Conservation (phyloP, 768 basidiomycete genomes). For the Tylopilus rubrobrunneus region DNA sequence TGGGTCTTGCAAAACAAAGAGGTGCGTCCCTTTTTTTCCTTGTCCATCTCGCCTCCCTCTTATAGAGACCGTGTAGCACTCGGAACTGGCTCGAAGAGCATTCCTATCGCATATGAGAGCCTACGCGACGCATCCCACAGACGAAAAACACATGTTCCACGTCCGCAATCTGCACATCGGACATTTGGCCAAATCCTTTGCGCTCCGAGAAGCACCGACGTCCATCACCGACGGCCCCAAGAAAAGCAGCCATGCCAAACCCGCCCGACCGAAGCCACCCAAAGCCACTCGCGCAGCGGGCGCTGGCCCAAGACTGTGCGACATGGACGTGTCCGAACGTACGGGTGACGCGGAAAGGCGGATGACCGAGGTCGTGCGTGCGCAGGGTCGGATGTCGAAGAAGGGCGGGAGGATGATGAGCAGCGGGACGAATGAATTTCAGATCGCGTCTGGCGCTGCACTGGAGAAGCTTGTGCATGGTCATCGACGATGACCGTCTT, state of each 20-base stretch:
- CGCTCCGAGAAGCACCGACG: slow-evolving; percentile 78
- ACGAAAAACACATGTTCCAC: slow-evolving; percentile 97
- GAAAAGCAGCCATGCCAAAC: slow-evolving; percentile 8
- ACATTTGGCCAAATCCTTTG: slow-evolving; percentile 90
- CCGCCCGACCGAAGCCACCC: neutral
- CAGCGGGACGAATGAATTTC: slow-evolving; percentile 71
- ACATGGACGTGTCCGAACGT: slow-evolving; percentile 37
- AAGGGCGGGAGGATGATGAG: slow-evolving; percentile 73
- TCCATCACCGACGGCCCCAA: slow-evolving; percentile 28
- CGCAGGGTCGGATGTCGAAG: slow-evolving; percentile 77
- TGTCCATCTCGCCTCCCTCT: neutral
- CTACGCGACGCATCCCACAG: slow-evolving; percentile 93
- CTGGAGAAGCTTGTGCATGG: slow-evolving; percentile 54
- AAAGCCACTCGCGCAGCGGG: slow-evolving; percentile 12
- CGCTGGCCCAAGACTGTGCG: slow-evolving; percentile 15
- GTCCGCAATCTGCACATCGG: slow-evolving; percentile 92
- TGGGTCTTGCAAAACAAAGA: slow-evolving; percentile 79
- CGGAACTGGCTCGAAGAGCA: slow-evolving; percentile 73
- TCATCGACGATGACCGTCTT: slow-evolving; percentile 6
- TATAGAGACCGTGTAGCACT: slow-evolving; percentile 51
- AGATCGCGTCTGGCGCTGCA: slow-evolving; percentile 62
- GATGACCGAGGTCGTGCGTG: slow-evolving; percentile 83
- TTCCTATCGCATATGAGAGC: slow-evolving; percentile 93
- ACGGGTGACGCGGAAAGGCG: slow-evolving; percentile 63
- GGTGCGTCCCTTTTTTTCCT: slow-evolving; percentile 40